Evolutionary conservation across 2,329 filamentous ascomycete species (phyloP), one percentile per base, ranked within the genome.

Genomic region (Colletotrichum lindemuthianum): DNA sequence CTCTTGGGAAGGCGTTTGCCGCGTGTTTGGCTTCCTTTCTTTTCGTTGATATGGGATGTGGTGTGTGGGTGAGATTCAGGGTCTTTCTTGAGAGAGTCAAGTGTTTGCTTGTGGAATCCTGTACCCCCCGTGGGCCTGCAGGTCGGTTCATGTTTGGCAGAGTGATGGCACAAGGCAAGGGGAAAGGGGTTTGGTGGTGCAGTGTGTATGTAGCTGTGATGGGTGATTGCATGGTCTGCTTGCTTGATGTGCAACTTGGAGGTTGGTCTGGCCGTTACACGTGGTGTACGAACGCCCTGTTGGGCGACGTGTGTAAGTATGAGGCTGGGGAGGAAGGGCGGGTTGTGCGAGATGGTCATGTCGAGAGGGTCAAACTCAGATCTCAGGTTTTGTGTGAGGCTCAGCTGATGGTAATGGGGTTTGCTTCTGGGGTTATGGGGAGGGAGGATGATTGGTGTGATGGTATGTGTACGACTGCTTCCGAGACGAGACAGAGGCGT

Each of bases 401-500:
- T 58, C 37, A 40, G 45, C 16, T 43, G 55, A 58, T 50, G 15
- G 33, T 5, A 41, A 6, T 15, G 7, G 34, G 11, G 41, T 39
- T 45, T 32, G 13, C 41, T 45, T 56, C 32, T 37, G 4, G 24
- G 24, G 24, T 24, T 24, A 24, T 24, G 24, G 15, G 9, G 2
- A 12, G 12, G 33, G 2, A 9, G 43, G 24, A 16, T 34, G 8
- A 33, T 57, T 24, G 33, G n/a, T 43, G 13, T 11, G 41, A 36
- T 16, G 53, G 41, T 9, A 12, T 33, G 12, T 7, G 15, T 45
- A 24, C 24, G 24, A 24, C 41, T 13, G 47, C 41, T 37, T 41
- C 60, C 60, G 60, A 60, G 60, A 64, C 57, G 60, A 55, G 48
- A 54, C 60, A 32, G 16, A 55, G 55, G 55, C 48, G 49, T n/a